Evolutionary conservation across 2,329 filamentous ascomycete genomes (phyloP).

Genomic region (Pseudocercospora musae): DNA sequence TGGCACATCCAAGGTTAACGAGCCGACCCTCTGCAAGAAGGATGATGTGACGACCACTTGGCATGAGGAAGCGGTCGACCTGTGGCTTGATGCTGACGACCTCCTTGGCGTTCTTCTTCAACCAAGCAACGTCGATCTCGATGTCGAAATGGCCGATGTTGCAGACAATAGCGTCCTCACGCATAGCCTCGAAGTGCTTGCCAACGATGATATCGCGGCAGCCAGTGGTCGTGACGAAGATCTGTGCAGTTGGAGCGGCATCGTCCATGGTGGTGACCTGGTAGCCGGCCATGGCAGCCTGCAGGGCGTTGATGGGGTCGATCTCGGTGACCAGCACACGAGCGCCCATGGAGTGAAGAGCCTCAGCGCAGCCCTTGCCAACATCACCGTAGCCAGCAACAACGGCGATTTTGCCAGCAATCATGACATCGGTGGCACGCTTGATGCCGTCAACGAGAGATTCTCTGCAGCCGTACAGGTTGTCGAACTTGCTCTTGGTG

Average conservation of each 20-base stretch:
- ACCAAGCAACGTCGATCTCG: constrained; percentile 99
- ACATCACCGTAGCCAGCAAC: constrained; percentile 99
- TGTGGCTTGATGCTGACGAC: constrained; percentile 99
- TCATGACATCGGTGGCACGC: constrained; percentile 99
- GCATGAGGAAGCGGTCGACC: constrained; percentile 96
- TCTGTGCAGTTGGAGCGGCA: constrained; percentile 82
- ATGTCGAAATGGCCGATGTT: constrained; percentile 99
- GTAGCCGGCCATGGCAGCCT: constrained; percentile 95
- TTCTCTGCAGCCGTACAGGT: constrained; percentile 98
- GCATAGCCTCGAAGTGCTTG: constrained; percentile 91
- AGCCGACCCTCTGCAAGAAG: constrained; percentile 97
- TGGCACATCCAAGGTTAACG: constrained; percentile 98
- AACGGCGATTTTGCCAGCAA: constrained; percentile 96
- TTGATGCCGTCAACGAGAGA: constrained; percentile 99
- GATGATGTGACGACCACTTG: constrained; percentile 93
- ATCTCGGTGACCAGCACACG: constrained; percentile 95
- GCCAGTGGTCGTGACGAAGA: constrained; percentile 98
- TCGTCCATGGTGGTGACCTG: constrained; percentile 98
- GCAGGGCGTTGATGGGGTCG: constrained; percentile 98
- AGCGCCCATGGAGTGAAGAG: constrained; percentile 94
- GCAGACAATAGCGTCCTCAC: constrained; percentile 98
- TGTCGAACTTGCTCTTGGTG: constrained; percentile 99
- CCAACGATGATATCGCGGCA: constrained; percentile 96
- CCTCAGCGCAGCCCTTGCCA: constrained; percentile 96
- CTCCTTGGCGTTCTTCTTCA: constrained; percentile 92